These are phyloP conservation scores for Climacium dendroides DNA, from an alignment of 225 moss, liverwort and hornwort species.

Conservation along the genomic window DNA sequence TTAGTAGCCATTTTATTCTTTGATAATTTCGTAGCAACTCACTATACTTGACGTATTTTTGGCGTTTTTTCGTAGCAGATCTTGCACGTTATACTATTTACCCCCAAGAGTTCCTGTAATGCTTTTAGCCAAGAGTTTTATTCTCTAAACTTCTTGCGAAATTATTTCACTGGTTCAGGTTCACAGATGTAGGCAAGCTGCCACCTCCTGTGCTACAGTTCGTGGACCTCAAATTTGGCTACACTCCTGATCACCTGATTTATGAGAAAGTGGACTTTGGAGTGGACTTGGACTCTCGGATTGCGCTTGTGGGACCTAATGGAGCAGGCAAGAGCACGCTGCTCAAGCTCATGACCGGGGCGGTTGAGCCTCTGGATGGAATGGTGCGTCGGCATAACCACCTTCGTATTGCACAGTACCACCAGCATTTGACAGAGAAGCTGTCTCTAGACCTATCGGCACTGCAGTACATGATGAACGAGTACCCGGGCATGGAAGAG, in stretches of 20 bases:
- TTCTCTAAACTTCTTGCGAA: neutral
- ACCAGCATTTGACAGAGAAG: conserved; percentile 74
- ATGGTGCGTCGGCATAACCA: conserved; percentile 93
- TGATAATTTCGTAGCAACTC: neutral
- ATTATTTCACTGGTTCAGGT: conserved; percentile 11
- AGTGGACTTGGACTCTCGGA: conserved; percentile 76
- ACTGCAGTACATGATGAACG: conserved; percentile 69
- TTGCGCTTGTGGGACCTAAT: conserved; percentile 79
- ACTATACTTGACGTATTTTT: neutral
- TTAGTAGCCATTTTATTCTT: neutral
- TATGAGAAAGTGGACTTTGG: conserved; percentile 79
- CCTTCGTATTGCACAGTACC: conserved; percentile 80
- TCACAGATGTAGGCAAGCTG: conserved; percentile 81
- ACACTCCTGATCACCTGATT: conserved; percentile 37
- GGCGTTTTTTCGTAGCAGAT: neutral
- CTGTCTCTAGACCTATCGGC: conserved; percentile 50
- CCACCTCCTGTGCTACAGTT: conserved; percentile 88
- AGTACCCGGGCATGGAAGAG: conserved; percentile 76
- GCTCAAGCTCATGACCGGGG: conserved; percentile 80
- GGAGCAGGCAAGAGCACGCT: conserved; percentile 83
- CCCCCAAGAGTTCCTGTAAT: neutral
- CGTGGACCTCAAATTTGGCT: conserved; percentile 66
- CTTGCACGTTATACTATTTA: neutral
- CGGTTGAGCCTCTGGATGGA: conserved; percentile 67
- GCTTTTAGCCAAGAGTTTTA: neutral